phyloP scores from a whole-genome alignment of 306 rosid species.

The Pachyrhizus erosus region DNA sequence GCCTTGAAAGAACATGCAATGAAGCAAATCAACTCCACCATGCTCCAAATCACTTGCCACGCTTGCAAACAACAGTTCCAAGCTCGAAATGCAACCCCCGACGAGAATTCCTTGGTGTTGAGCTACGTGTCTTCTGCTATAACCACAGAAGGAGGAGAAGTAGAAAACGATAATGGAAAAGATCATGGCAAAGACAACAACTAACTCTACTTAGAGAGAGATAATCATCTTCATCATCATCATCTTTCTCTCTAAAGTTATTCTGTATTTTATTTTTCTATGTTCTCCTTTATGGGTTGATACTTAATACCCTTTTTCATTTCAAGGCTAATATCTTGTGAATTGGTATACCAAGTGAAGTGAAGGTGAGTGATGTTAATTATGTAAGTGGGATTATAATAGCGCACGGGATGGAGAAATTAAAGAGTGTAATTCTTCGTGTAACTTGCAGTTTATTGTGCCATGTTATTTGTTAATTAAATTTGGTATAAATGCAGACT shows the following conservation, averaged over 20 bases:
- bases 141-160: slow-evolving; percentile 64
- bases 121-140: slow-evolving; percentile 75
- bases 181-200: slow-evolving; percentile 36
- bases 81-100: slow-evolving; percentile 33
- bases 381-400: slow-evolving; percentile 45
- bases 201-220: slow-evolving; percentile 40
- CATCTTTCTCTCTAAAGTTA: slow-evolving; percentile 10
- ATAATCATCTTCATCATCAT: slow-evolving; percentile 13
- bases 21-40: slow-evolving; percentile 76
- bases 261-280: slow-evolving; percentile 35
- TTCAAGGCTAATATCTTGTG: slow-evolving; percentile 43
- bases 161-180: slow-evolving; percentile 48
- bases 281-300: slow-evolving; percentile 20
- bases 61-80: slow-evolving; percentile 76
- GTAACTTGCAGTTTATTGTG: slow-evolving; percentile 55
- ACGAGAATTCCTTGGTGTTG: slow-evolving; percentile 60
- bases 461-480: slow-evolving; percentile 56
- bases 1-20: slow-evolving; percentile 76
- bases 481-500: slow-evolving; percentile 55
- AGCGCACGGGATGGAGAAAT: slow-evolving; percentile 37
- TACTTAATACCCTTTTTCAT: neutral
- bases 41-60: slow-evolving; percentile 93
- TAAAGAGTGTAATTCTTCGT: slow-evolving; percentile 48
- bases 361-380: slow-evolving; percentile 47
- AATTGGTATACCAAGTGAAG: slow-evolving; percentile 58